Base-by-base conservation (phyloP, 192 early-diverging fungal species). In the Coemansia sp. region DNA sequence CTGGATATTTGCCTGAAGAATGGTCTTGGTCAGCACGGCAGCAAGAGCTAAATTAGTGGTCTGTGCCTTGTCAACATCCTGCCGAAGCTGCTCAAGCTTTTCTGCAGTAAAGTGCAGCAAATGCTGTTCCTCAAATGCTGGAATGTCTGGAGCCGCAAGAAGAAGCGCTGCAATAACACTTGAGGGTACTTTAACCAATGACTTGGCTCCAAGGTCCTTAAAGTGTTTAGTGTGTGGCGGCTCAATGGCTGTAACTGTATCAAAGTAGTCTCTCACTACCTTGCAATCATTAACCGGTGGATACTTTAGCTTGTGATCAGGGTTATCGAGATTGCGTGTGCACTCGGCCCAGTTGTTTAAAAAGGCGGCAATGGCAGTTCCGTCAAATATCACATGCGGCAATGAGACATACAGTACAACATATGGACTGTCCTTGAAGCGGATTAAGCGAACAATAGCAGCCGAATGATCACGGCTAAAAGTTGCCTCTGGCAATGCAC, bases 311-410 rank as follows among this genome's bases (percentile, higher is more conserved):
- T 23, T 35, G 27, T 59, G 65, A 0, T 14, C 41, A 2, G 50
- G 32, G 26, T 58, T 60, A 22, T 61, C 68, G 4, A 69, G 35
- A 47, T 71, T 65, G 59, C 78, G 68, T 10, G 65, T 47, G 43
- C 74, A 71, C 39, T 70, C 72, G 1, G 78, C 72, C 78, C 72
- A 75, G 55, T 74, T 59, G 45, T 61, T 71, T 51, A 71, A 56
- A 53, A 81, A 69, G 4, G n/a, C 29, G 1, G 61, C 59, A 0
- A 45, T 38, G 3, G 68, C 61, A 3, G 54, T 65, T 3, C 59
- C 78, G 32, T 81, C 78, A 61, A 81, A 74, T 20, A 81, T 23
- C 0, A 66, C 69, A 48, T 81, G 78, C 10, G 72, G 59, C 14
- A 81, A 3, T 2, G 67, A 71, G 38, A 65, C 63, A 20, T 69